Evolutionary conservation across 768 basidiomycete species (phyloP), one percentile per base, ranked within the genome.

Genomic region (Mycena galopus): DNA sequence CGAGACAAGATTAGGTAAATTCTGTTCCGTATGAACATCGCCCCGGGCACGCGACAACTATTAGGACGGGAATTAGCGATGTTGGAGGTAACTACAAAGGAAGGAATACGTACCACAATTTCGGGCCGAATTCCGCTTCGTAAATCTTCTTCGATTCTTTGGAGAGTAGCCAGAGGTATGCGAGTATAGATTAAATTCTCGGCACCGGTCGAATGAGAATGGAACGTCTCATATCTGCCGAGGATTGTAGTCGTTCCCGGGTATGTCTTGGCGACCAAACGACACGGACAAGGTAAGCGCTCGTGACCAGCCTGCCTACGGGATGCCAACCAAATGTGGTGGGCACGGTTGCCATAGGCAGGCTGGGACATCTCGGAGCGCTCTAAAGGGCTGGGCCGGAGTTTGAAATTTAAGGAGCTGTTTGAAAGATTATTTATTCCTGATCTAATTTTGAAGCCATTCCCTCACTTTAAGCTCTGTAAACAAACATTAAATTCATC

Each of bases 261-360:
- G 23, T 71, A 71, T 61, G 55, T 16, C 42, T 65, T 71, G 3
- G n/a, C 59, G 10, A 56, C 42, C 4, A 71, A 7, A 7, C 33
- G 51, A 17, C 62, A 65, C 2, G 30, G 63, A 25, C 69, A 71
- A n/a, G 17, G n/a, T 8, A 33, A 32, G 4, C 63, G 55, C 55
- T n/a, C n/a, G n/a, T n/a, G n/a, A n/a, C n/a, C n/a, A n/a, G n/a
- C n/a, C n/a, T n/a, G n/a, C n/a, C n/a, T n/a, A n/a, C n/a, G n/a
- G n/a, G n/a, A n/a, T n/a, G n/a, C n/a, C n/a, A n/a, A n/a, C n/a
- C n/a, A n/a, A n/a, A n/a, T n/a, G n/a, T n/a, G n/a, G n/a, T n/a
- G n/a, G n/a, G n/a, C n/a, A n/a, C n/a, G n/a, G n/a, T n/a, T n/a
- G n/a, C n/a, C n/a, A n/a, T n/a, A n/a, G n/a, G n/a, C n/a, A n/a